Evolutionary conservation across 169 alveolate genomes (phyloP).

Genomic region (Eimeria brunetti): DNA sequence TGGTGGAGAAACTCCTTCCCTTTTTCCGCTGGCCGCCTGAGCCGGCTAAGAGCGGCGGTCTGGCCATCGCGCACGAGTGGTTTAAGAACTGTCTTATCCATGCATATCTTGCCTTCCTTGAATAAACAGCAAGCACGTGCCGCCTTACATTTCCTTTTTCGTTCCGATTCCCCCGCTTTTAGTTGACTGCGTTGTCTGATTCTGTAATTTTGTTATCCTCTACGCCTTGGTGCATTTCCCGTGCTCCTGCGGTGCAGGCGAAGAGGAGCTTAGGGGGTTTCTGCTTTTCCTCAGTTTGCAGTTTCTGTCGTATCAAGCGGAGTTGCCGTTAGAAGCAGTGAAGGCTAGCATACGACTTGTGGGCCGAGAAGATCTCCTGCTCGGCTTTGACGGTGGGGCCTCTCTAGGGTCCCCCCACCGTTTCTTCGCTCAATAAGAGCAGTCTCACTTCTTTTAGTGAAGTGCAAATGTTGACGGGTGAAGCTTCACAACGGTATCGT

Average conservation of each 20-base stretch:
- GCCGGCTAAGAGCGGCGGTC: not conserved
- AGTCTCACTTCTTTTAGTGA: not conserved
- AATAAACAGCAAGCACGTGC: not conserved
- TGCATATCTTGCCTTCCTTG: not conserved
- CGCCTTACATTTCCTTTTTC: not conserved
- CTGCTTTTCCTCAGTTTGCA: conserved; percentile 38
- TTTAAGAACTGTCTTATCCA: not conserved
- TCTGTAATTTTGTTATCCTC: not conserved
- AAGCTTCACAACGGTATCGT: not conserved
- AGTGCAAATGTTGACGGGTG: not conserved
- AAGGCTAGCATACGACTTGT: conserved; percentile 29
- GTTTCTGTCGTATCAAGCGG: conserved; percentile 33
- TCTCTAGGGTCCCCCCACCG: not conserved
- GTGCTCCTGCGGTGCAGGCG: conserved; percentile 2
- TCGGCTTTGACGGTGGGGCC: conserved; percentile 51
- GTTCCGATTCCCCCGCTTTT: not conserved
- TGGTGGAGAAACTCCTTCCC: not conserved
- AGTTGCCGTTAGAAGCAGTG: conserved; percentile 13
- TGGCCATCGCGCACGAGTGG: not conserved
- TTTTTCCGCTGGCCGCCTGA: not conserved
- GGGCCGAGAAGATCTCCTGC: conserved; percentile 48
- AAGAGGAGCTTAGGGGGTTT: conserved; percentile 55
- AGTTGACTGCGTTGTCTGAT: not conserved
- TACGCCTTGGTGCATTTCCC: not conserved
- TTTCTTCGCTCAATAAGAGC: not conserved